Percentiles rank a stretch among this genome's conserved stretches.
Evolutionary conservation across 2,329 filamentous ascomycete species (phyloP).

Genomic region (Cladorrhinum sp.): DNA sequence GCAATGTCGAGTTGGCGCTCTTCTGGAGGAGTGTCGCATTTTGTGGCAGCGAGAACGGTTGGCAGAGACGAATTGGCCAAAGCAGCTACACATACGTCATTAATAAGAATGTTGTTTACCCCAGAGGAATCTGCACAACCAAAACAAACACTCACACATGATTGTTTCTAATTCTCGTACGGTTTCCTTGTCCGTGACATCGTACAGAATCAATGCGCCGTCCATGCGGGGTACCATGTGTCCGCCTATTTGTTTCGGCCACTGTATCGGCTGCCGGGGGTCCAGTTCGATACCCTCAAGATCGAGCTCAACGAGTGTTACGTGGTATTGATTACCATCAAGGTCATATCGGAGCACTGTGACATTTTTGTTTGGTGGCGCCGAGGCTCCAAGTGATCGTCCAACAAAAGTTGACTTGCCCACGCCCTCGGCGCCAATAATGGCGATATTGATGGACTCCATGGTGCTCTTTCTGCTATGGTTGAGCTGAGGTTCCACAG

Average conservation of each 20-base stretch:
- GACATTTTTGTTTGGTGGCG: slow-evolving; percentile 51
- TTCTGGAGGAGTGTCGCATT: slow-evolving; percentile 76
- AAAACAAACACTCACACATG: slow-evolving; percentile 61
- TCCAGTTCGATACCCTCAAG: slow-evolving; percentile 62
- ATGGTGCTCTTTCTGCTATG: slow-evolving; percentile 37
- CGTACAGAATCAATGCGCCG: slow-evolving; percentile 81
- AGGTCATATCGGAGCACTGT: slow-evolving; percentile 57
- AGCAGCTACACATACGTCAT: slow-evolving; percentile 53
- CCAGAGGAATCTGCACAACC: slow-evolving; percentile 8
- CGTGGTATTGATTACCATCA: slow-evolving; percentile 55
- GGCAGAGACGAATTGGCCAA: slow-evolving; percentile 71
- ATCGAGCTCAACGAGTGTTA: slow-evolving; percentile 64
- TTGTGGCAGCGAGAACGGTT: slow-evolving; percentile 79
- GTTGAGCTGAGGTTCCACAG: slow-evolving; percentile 27
- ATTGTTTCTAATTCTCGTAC: slow-evolving; percentile 71
- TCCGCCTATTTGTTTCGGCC: slow-evolving; percentile 67
- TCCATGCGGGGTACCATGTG: slow-evolving; percentile 72
- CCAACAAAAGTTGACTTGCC: slow-evolving; percentile 69
- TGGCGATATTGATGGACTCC: slow-evolving; percentile 62
- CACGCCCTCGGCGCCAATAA: slow-evolving; percentile 63
- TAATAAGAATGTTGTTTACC: slow-evolving; percentile 19
- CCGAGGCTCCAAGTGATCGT: slow-evolving; percentile 54
- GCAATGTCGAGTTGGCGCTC: slow-evolving; percentile 69
- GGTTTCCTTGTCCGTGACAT: slow-evolving; percentile 75
- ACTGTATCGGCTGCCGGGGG: slow-evolving; percentile 57